phyloP scores from a whole-genome alignment of 192 early-diverging fungal species.

The Coemansia sp. region DNA sequence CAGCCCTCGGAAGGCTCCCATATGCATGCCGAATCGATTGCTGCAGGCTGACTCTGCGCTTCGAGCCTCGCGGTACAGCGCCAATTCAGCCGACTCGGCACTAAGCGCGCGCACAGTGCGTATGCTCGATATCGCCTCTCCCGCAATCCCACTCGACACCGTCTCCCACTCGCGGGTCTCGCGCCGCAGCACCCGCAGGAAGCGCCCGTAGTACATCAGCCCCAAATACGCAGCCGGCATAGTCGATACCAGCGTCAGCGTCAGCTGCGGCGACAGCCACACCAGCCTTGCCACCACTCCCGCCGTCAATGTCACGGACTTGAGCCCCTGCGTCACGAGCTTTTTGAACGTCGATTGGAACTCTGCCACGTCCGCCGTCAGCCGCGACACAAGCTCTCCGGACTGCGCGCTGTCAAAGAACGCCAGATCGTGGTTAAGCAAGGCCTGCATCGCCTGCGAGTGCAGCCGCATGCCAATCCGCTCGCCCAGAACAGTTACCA shows the following conservation, averaged over 20 bases:
- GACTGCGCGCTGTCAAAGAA: constrained; percentile 64
- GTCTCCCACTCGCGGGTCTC: constrained; percentile 55
- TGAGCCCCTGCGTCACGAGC: constrained; percentile 64
- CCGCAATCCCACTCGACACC: constrained; percentile 57
- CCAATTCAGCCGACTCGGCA: constrained; percentile 60
- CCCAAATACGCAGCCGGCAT: constrained; percentile 59
- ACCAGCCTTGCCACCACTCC: constrained; percentile 62
- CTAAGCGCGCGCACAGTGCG: constrained; percentile 66
- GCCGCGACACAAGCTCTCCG: constrained; percentile 58
- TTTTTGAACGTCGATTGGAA: constrained; percentile 67
- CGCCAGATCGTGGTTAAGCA: constrained; percentile 63
- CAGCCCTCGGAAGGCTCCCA: constrained; percentile 66
- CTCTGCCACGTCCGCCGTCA: constrained; percentile 61
- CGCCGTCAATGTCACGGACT: constrained; percentile 56
- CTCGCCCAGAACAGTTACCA: constrained; percentile 65
- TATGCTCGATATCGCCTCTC: constrained; percentile 62
- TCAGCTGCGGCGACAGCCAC: constrained; percentile 58
- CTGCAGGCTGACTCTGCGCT: constrained; percentile 40
- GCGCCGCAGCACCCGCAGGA: constrained; percentile 58
- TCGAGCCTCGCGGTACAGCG: constrained; percentile 52
- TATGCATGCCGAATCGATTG: constrained; percentile 61
- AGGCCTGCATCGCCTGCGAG: constrained; percentile 51
- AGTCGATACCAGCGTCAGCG: constrained; percentile 56
- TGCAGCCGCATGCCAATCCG: constrained; percentile 60
- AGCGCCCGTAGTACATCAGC: constrained; percentile 59